Evolutionary conservation across 192 early-diverging fungal genomes (phyloP).

Genomic region (Paraglomus brasilianum): DNA sequence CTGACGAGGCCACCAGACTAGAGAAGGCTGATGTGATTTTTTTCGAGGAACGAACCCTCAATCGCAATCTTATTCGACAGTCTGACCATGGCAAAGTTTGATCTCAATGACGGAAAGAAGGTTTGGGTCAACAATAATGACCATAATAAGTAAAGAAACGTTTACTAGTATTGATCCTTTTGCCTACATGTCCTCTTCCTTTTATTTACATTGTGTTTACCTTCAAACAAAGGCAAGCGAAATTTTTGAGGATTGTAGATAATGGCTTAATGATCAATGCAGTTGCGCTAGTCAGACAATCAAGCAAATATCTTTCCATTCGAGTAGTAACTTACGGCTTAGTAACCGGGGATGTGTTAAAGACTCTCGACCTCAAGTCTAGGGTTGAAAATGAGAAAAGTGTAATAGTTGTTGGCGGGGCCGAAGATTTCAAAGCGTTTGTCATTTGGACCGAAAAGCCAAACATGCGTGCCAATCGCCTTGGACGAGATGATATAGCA

Average conservation of each 20-base stretch:
- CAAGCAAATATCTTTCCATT: constrained; percentile 31
- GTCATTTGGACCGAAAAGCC: constrained; percentile 40
- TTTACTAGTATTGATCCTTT: neutral
- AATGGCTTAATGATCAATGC: constrained; percentile 33
- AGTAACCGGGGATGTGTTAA: constrained; percentile 31
- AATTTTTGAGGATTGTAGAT: constrained; percentile 30
- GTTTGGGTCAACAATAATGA: neutral
- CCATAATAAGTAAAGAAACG: neutral
- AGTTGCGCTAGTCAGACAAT: constrained; percentile 34
- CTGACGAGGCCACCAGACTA: neutral
- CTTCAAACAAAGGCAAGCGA: neutral
- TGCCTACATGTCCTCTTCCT: neutral
- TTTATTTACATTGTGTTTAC: neutral
- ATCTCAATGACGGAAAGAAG: neutral
- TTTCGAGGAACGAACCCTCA: neutral
- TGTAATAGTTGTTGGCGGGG: constrained; percentile 36
- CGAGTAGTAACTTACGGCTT: constrained; percentile 37
- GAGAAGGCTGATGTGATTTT: constrained; percentile 4
- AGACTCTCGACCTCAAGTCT: constrained; percentile 33
- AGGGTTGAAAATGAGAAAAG: constrained; percentile 32
- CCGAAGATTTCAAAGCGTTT: constrained; percentile 34
- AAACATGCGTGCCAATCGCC: constrained; percentile 35
- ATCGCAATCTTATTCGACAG: constrained; percentile 7
- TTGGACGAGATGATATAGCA: constrained; percentile 34
- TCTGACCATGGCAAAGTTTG: neutral